phyloP scores from a whole-genome alignment of 495 filamentous ascomycete genomes.

The Aspergillus cavernicola region DNA sequence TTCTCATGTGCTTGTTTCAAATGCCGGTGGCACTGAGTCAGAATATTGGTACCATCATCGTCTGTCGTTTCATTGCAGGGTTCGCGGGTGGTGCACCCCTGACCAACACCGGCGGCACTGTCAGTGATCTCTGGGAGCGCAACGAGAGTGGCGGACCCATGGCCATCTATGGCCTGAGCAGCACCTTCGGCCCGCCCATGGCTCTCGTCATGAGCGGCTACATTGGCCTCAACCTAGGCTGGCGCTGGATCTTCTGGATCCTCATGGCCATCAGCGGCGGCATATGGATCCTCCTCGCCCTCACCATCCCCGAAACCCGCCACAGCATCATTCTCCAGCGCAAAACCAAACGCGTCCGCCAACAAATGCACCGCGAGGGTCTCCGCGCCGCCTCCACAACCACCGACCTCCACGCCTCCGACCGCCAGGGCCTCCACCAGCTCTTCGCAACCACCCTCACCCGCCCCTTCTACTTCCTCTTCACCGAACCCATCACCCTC shows the following conservation, averaged over 20 bases:
- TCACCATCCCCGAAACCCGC: slow-evolving; percentile 43
- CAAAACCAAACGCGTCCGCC: slow-evolving; percentile 45
- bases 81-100: slow-evolving; percentile 50
- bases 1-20: slow-evolving; percentile 57
- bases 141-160: slow-evolving; percentile 56
- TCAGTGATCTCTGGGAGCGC: slow-evolving; percentile 38
- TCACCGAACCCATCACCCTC: slow-evolving; percentile 51
- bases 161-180: slow-evolving; percentile 51
- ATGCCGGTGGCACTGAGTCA: slow-evolving; percentile 53
- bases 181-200: slow-evolving; percentile 37
- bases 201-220: slow-evolving; percentile 43
- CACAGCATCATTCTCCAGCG: slow-evolving; percentile 49
- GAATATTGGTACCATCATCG: slow-evolving; percentile 51
- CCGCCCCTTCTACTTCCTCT: slow-evolving; percentile 46
- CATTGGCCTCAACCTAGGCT: slow-evolving; percentile 33
- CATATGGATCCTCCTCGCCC: slow-evolving; percentile 35
- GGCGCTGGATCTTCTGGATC: slow-evolving; percentile 45
- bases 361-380: slow-evolving; percentile 49
- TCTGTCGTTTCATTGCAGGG: slow-evolving; percentile 55
- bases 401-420: slow-evolving; percentile 31
- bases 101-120: slow-evolving; percentile 43
- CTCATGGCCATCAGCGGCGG: slow-evolving; percentile 45
- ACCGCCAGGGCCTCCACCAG: slow-evolving; percentile 50
- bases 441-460: slow-evolving; percentile 53
- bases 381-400: slow-evolving; percentile 43